A percentile compares a stretch with the other conserved stretches of the same genome.
These are phyloP conservation scores for Immersiella caudata DNA, from an alignment of 495 filamentous ascomycete genomes.

Conservation along the genomic window DNA sequence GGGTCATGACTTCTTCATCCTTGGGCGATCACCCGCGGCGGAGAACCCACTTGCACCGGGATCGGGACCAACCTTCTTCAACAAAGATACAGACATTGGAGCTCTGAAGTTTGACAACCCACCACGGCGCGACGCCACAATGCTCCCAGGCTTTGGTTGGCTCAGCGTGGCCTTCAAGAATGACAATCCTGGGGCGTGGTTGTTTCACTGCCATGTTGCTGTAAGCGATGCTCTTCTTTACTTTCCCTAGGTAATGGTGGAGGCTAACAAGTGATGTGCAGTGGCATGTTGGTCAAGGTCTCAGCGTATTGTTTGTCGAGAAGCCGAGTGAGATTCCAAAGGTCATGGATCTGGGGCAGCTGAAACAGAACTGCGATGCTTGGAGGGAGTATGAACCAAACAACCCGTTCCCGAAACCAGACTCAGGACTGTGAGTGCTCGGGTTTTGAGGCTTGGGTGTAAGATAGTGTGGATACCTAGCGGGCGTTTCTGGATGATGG, in stretches of 20 bases:
- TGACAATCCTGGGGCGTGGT: constrained; percentile 58
- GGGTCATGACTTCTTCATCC: constrained; percentile 25
- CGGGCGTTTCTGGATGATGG: background rate
- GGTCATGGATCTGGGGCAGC: constrained; percentile 12
- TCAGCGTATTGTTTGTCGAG: constrained; percentile 54
- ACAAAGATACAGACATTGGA: constrained; percentile 22
- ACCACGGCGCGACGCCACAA: constrained; percentile 35
- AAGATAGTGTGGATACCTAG: background rate
- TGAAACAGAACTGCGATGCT: constrained; percentile 25
- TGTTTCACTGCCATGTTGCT: constrained; percentile 58
- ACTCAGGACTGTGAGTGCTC: constrained; percentile 5
- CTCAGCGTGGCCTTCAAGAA: constrained; percentile 52
- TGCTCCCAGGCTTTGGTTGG: constrained; percentile 51
- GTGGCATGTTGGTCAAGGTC: constrained; percentile 48
- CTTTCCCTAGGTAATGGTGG: background rate
- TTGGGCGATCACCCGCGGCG: constrained; percentile 43
- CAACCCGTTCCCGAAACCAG: constrained; percentile 15
- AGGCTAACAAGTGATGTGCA: background rate
- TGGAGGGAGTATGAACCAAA: constrained; percentile 20
- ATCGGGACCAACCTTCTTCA: constrained; percentile 45
- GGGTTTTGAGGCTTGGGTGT: background rate
- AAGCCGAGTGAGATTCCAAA: constrained; percentile 18
- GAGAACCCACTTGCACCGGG: constrained; percentile 45
- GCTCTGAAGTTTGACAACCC: constrained; percentile 43
- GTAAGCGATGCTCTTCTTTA: constrained; percentile 7